These are phyloP conservation scores for Penicillium vulpinum DNA, from an alignment of 2,329 filamentous ascomycete genomes.

Conservation along the genomic window DNA sequence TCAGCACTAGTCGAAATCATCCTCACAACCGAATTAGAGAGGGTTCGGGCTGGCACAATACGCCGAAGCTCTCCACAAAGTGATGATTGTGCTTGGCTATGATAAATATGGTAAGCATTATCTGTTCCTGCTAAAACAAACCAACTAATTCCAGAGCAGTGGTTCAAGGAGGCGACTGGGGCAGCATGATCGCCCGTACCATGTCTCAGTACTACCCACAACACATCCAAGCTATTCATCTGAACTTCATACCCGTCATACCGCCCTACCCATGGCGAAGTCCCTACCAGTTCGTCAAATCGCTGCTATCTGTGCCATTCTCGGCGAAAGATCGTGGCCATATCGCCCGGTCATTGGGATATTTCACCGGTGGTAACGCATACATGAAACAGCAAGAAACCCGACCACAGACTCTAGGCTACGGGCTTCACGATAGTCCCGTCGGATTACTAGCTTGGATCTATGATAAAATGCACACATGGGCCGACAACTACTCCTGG, in stretches of 20 bases:
- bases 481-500: conserved; percentile 72
- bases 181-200: conserved; percentile 61
- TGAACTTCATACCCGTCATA: conserved; percentile 57
- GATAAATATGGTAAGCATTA: conserved; percentile 52
- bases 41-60: conserved; percentile 63
- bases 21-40: conserved; percentile 35
- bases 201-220: conserved; percentile 62
- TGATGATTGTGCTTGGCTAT: conserved; percentile 70
- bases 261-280: conserved; percentile 54
- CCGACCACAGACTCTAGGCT: conserved; percentile 71
- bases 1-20: neutral
- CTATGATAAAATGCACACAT: conserved; percentile 76
- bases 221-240: conserved; percentile 59
- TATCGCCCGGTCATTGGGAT: conserved; percentile 24
- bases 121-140: neutral
- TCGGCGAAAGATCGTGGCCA: conserved; percentile 26
- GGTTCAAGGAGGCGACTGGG: conserved; percentile 70
- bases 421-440: conserved; percentile 68
- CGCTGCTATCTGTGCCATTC: conserved; percentile 32
- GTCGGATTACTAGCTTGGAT: conserved; percentile 74
- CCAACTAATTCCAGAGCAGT: conserved; percentile 21
- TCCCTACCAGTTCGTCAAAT: conserved; percentile 54
- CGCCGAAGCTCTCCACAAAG: conserved; percentile 63
- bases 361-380: conserved; percentile 33
- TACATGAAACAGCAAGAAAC: conserved; percentile 65